Conservation (phyloP, 352 stramenopile genomes). For the Phytophthora hibernalis region DNA sequence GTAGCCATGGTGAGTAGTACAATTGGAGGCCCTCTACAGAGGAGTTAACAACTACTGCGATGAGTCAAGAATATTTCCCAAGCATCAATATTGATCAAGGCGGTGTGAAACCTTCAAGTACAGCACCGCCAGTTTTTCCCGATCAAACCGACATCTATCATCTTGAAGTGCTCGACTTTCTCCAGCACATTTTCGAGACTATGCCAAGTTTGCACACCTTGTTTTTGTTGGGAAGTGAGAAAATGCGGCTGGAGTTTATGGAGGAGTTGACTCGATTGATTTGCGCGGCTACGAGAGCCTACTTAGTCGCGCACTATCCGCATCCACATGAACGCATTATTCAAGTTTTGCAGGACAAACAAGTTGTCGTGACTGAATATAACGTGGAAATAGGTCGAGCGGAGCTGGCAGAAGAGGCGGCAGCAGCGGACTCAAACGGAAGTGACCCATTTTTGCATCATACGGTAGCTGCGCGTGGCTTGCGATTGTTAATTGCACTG, state of each 20-base stretch:
- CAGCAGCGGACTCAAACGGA: conserved; percentile 40
- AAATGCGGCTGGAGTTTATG: conserved; percentile 62
- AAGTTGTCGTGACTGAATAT: conserved; percentile 45
- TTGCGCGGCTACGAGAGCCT: conserved; percentile 52
- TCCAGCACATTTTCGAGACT: conserved; percentile 53
- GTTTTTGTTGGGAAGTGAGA: conserved; percentile 44
- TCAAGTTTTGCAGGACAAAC: conserved; percentile 51
- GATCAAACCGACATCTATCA: conserved; percentile 37
- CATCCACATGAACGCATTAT: conserved; percentile 44
- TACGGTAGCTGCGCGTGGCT: conserved; percentile 40
- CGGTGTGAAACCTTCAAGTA: neutral
- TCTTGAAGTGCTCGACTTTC: conserved; percentile 64
- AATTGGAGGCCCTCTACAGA: conserved; percentile 7
- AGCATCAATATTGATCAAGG: neutral
- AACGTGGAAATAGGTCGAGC: conserved; percentile 48
- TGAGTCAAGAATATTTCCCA: neutral
- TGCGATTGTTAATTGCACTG: conserved; percentile 58
- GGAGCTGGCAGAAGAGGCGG: conserved; percentile 52
- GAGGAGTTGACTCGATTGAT: conserved; percentile 61
- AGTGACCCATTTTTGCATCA: conserved; percentile 71
- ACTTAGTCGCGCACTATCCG: conserved; percentile 50
- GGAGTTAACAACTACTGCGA: conserved; percentile 1
- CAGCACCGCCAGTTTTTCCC: neutral
- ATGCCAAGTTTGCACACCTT: conserved; percentile 55
- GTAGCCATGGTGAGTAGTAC: conserved; percentile 37